Base-by-base conservation (phyloP, 345 rosid genomes). In the Triadica sebifera region DNA sequence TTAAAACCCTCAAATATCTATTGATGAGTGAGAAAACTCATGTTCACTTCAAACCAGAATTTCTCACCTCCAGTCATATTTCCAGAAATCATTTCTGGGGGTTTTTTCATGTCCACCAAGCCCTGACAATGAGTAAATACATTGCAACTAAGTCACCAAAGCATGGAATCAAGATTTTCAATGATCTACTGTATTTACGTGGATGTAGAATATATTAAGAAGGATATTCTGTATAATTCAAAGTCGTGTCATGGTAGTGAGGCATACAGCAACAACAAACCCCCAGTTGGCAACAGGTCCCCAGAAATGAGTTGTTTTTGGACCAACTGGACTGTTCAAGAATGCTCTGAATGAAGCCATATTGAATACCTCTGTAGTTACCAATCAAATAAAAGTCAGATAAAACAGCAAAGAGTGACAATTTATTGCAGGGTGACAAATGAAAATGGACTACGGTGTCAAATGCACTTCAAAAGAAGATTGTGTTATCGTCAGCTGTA, bases 71-170 rank as follows among this genome's bases (percentile, higher is more conserved):
- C 82, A 0, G 97, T 86, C 96, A 93, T 93, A 82, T 89, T 89
- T 72, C 96, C 89, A 2, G 99, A 95, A 67, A 95, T 91, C 96
- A 85, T 83, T 79, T 95, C 96, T 0, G 98, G 97, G n/a, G 99
- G 97, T 76, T 95, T 95, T 8, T 91, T 81, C 91, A 88, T 88
- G 84, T 95, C 98, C 74, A 83, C 90, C 83, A 95, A 76, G 45
- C 99, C 99, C 99, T 95, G 82, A 78, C 20, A 38, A 75, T 67
- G 16, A 79, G n/a, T 16, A 59, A 49, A 73, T 13, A 64, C 11
- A 10, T 56, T 15, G 55, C 72, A 29, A 29, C 34, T 2, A 29
- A 29, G 34, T 29, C 34, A 29, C 34, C 34, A 29, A 29, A 29
- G 34, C 34, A 29, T 29, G 34, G 34, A 66, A 75, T 22, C 13